Conservation (phyloP, 2,329 filamentous ascomycete species). For the Scedosporium boydii region DNA sequence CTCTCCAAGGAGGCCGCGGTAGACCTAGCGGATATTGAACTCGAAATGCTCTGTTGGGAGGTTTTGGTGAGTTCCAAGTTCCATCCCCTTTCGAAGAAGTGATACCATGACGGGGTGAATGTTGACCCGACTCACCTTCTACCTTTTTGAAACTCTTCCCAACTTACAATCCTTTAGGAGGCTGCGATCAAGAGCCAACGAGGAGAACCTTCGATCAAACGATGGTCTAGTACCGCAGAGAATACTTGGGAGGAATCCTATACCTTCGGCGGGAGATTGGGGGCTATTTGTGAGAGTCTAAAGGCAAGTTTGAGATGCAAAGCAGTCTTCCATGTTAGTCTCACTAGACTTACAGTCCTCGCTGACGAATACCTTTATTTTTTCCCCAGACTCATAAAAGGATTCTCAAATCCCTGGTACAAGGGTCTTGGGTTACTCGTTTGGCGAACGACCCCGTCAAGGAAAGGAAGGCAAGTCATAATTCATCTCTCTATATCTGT, state of each 20-base stretch:
- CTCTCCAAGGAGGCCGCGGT: not conserved
- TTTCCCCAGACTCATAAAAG: not conserved
- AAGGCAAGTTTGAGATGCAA: not conserved
- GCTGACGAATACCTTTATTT: not conserved
- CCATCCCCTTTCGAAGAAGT: not conserved
- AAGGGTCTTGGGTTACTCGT: not conserved
- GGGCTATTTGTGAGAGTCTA: not conserved
- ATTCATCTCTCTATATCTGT: not conserved
- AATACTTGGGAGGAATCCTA: not conserved
- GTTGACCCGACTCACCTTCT: not conserved
- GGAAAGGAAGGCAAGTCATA: not conserved
- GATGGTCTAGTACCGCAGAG: not conserved
- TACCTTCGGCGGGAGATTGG: not conserved
- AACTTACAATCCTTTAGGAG: not conserved
- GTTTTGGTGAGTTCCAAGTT: not conserved
- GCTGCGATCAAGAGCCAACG: not conserved
- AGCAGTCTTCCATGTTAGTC: not conserved
- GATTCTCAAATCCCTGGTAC: not conserved
- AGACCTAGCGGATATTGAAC: not conserved
- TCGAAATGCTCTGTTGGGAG: not conserved
- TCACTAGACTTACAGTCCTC: not conserved
- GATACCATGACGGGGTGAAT: not conserved
- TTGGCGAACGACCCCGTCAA: not conserved
- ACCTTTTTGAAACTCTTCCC: too few species aligned
- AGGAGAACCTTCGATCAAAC: not conserved